Percentiles rank a stretch among this genome's conserved stretches.
Evolutionary conservation across 805 yeast genomes (phyloP).

Genomic region (Myxozyma udenii): DNA sequence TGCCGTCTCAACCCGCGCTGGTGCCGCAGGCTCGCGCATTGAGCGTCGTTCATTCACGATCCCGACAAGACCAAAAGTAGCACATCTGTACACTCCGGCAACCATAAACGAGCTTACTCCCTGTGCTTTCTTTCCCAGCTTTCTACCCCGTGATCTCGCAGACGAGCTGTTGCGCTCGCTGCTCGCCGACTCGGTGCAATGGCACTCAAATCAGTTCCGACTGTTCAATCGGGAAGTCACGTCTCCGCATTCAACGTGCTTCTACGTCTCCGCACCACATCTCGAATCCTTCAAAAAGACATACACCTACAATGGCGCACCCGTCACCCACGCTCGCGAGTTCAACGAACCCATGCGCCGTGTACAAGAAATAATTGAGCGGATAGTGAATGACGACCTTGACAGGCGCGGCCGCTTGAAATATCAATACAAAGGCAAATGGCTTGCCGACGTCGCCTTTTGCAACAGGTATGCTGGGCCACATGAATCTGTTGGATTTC

Average conservation of each 20-base stretch:
- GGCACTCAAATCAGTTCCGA: constrained; percentile 50
- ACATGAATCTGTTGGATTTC: constrained; percentile 62
- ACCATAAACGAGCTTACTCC: constrained; percentile 48
- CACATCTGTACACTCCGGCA: constrained; percentile 48
- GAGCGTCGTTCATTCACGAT: background rate
- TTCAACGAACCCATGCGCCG: constrained; percentile 45
- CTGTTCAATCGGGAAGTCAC: constrained; percentile 60
- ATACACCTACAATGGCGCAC: constrained; percentile 44
- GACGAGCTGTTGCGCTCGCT: constrained; percentile 46
- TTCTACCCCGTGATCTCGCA: constrained; percentile 53
- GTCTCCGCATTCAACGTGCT: constrained; percentile 54
- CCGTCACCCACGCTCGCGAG: constrained; percentile 33
- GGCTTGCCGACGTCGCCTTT: constrained; percentile 56
- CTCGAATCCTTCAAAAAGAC: constrained; percentile 25
- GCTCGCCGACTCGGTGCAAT: constrained; percentile 42
- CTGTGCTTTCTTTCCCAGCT: constrained; percentile 50
- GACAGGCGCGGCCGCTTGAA: constrained; percentile 38
- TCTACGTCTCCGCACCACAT: constrained; percentile 38
- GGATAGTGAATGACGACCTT: constrained; percentile 43
- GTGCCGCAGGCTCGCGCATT: background rate
- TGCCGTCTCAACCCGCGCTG: background rate
- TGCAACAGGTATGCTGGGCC: constrained; percentile 55
- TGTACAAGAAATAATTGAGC: constrained; percentile 44
- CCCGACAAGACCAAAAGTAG: constrained; percentile 1
- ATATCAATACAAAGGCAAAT: constrained; percentile 43